Base-by-base conservation (phyloP, 2,329 filamentous ascomycete genomes). In the Colletotrichum brevisporum region DNA sequence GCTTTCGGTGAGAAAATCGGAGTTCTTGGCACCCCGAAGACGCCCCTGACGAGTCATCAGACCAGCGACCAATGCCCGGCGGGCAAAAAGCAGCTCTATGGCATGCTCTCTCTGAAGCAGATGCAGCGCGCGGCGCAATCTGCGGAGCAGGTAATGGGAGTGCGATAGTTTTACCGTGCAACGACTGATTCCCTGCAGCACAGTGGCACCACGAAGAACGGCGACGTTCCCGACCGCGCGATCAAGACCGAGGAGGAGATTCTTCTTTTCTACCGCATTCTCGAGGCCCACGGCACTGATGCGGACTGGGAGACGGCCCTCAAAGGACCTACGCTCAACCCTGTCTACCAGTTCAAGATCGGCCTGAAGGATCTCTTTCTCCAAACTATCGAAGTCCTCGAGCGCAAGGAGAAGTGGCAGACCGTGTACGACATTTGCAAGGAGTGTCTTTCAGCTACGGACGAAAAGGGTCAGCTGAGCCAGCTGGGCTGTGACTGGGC, bases 11-110 rank as follows among this genome's bases (percentile, higher is more conserved):
- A 73, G 83, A 75, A 13, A 9, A 13, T 9, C 6, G 13, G 3
- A 24, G n/a, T 13, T 8, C 13, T n/a, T 10, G 4, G 15, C 5
- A 21, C 2, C 12, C 24, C 1, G 5, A 15, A 16, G 26, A 12
- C 18, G n/a, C 26, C 21, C 24, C 56, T 69, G 36, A 69, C 41
- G 10, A 2, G 5, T 12, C 13, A 15, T 4, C 61, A 87, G 85
- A 81, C 76, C 50, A 86, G 83, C 72, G 74, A 81, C 2, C 84
- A 87, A 66, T 82, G 82, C 27, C 80, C 84, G 0, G 79, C 82
- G 0, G 81, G 83, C 18, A 88, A 87, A 75, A 83, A 80, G 66
- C 85, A 83, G 67, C 77, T 89, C 0, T 89, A 88, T 63, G 80
- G 82, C 13, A 84, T 83, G 72, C 77, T 89, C 16, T 83, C 85